Conservation (phyloP, 495 filamentous ascomycete species). For the Bacidia rubella region DNA sequence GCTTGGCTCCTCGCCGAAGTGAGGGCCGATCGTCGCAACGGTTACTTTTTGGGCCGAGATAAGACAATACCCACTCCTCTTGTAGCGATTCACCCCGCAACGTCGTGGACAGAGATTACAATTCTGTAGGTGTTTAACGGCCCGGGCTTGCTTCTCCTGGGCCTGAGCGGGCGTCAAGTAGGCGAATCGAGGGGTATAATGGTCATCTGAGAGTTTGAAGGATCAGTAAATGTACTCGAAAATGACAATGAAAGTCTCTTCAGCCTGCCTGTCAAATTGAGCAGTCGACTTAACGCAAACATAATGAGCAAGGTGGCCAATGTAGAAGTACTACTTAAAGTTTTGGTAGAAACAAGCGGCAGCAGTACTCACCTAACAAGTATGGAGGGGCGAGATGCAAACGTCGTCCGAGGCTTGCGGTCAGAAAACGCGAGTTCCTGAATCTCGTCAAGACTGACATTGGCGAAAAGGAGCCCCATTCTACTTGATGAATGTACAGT, state of each 20-base stretch:
- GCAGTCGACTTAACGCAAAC: too few relatives aligned
- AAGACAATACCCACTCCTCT: constrained; percentile 57
- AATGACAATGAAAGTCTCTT: too few relatives aligned
- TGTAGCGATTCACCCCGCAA: constrained; percentile 61
- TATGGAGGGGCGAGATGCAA: constrained; percentile 66
- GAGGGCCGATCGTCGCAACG: constrained; percentile 62
- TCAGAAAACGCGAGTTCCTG: not conserved
- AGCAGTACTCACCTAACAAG: constrained; percentile 34
- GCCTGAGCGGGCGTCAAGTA: constrained; percentile 43
- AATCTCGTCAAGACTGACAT: not conserved
- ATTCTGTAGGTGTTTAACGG: constrained; percentile 54
- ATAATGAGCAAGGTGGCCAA: too few relatives aligned
- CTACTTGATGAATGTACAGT: too few relatives aligned
- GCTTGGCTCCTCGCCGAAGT: constrained; percentile 54
- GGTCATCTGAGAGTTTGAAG: constrained; percentile 26
- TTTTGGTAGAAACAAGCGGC: too few relatives aligned
- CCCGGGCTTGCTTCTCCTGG: constrained; percentile 48
- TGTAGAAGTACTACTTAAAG: too few relatives aligned
- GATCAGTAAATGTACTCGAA: not conserved
- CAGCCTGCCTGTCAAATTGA: too few relatives aligned
- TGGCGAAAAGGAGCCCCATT: not conserved
- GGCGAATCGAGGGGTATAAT: constrained; percentile 56
- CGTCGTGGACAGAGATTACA: constrained; percentile 66
- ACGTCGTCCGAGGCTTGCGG: constrained; percentile 13
- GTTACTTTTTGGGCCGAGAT: constrained; percentile 57